A percentile compares a stretch with the other conserved stretches of the same genome.
phyloP scores from a whole-genome alignment of 2,329 filamentous ascomycete species.

The Raffaelea ambrosiae region DNA sequence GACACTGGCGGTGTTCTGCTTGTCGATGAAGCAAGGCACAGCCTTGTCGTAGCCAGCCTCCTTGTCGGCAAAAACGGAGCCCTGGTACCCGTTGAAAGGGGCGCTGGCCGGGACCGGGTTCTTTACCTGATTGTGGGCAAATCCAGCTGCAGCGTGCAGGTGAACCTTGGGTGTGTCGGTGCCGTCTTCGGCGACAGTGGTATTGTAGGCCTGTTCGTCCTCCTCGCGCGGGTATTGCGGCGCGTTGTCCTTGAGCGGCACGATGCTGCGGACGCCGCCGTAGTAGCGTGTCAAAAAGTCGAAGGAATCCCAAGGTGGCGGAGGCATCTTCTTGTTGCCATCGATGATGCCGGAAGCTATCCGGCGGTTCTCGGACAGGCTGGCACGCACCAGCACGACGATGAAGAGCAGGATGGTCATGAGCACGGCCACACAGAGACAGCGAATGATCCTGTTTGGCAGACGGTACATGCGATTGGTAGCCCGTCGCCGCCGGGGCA shows the following conservation, averaged over 20 bases:
- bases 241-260: constrained; percentile 54
- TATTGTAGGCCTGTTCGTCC: constrained; percentile 44
- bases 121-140: constrained; percentile 3
- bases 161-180: constrained; percentile 13
- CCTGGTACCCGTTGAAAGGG: constrained; percentile 8
- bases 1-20: constrained; percentile 52
- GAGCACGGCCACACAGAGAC: constrained; percentile 65
- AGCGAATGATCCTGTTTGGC: constrained; percentile 66
- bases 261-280: constrained; percentile 70
- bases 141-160: constrained; percentile 14
- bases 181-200: constrained; percentile 5
- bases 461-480: constrained; percentile 43
- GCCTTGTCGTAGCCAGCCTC: constrained; percentile 37
- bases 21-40: constrained; percentile 72
- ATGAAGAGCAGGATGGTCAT: constrained; percentile 68
- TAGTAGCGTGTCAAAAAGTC: constrained; percentile 83
- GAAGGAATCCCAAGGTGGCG: constrained; percentile 78
- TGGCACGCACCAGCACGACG: constrained; percentile 63
- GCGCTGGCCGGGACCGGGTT: constrained; percentile 13
- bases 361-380: constrained; percentile 58
- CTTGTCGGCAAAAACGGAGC: constrained; percentile 14
- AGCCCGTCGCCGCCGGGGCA: neutral
- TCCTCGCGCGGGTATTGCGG: constrained; percentile 71
- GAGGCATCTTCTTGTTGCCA: constrained; percentile 51
- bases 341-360: constrained; percentile 42